Evolutionary conservation across 2,329 filamentous ascomycete species (phyloP), one percentile per base, ranked within the genome.

Genomic region (Fusarium pseudograminearum): DNA sequence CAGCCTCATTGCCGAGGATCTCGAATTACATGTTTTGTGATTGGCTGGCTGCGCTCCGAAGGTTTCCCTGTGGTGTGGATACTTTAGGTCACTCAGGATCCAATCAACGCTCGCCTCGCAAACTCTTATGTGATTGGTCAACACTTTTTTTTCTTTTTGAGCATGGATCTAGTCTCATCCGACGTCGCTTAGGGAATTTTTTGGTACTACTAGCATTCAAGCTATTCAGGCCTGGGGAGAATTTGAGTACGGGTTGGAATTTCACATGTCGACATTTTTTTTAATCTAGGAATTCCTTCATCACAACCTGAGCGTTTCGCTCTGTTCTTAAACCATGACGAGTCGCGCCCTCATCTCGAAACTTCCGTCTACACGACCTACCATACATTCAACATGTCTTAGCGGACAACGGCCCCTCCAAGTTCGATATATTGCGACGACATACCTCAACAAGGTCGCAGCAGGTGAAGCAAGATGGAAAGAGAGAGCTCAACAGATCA

Each of bases 1-100:
- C 48, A 57, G 63, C 63, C 62, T 50, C 58, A 84, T 85, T 85
- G 82, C 84, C 84, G 84, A 86, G 84, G 83, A 82, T 81, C 77
- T 79, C 69, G 77, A 83, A 85, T 81, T 83, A 77, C 73, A 70
- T 75, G 71, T 64, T 70, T 62, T 72, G 59, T 82, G 78, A 86
- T 86, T 86, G 84, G 84, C 62, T 75, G 66, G 40, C 14, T 34
- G 34, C 55, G 53, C 75, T 70, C 74, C 76, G 71, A 69, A 71
- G 67, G 66, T 65, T 65, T 65, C 61, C 62, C 74, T 73, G 73
- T 70, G 67, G 68, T 61, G 71, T 74, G 73, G 71, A 57, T 65
- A 33, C 46, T 47, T 40, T 1, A n/a, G 6, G n/a, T 70, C 71
- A 2, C 16, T 18, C 15, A 26, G 63, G 50, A 28, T 69, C 78